A percentile compares a stretch with the other conserved stretches of the same genome.
Evolutionary conservation across 257 asterid species (phyloP).

Genomic region (Capsicum baccatum): DNA sequence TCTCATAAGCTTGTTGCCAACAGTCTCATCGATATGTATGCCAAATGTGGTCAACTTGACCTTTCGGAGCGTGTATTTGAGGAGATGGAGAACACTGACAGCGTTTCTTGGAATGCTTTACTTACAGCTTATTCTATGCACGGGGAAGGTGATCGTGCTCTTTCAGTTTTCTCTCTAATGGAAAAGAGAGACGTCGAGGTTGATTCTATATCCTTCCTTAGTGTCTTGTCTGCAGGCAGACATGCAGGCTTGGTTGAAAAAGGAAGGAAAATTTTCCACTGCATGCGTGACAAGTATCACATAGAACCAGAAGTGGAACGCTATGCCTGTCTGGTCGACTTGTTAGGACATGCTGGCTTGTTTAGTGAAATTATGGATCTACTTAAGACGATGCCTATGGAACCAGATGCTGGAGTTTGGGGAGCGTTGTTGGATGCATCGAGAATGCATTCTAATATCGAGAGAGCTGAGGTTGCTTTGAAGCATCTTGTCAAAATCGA

Average conservation of each 20-base stretch:
- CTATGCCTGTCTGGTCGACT: conserved; percentile 39
- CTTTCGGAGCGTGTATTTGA: too few species aligned
- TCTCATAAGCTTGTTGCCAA: too few species aligned
- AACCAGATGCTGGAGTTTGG: conserved; percentile 44
- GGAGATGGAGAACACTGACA: too few species aligned
- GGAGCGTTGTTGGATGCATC: conserved; percentile 38
- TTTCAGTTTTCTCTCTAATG: too few species aligned
- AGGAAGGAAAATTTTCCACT: conserved; percentile 30
- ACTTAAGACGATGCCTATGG: conserved; percentile 36
- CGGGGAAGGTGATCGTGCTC: too few species aligned
- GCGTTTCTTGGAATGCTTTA: too few species aligned
- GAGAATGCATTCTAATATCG: conserved; percentile 33
- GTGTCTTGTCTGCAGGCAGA: conserved; percentile 40
- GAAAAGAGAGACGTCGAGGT: too few species aligned
- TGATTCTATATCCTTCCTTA: conserved; percentile 33
- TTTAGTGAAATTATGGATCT: conserved; percentile 35
- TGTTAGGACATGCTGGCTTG: conserved; percentile 42
- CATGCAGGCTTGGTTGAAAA: conserved; percentile 37
- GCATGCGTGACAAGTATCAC: conserved; percentile 32
- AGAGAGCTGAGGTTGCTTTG: conserved; percentile 34
- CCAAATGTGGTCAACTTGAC: too few species aligned
- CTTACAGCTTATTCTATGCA: too few species aligned
- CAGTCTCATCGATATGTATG: too few species aligned
- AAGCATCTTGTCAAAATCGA: conserved; percentile 32
- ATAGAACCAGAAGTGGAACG: conserved; percentile 35